Percentiles rank a stretch among this genome's conserved stretches.
These are phyloP conservation scores for Symbiotaphrina buchneri DNA, from an alignment of 495 filamentous ascomycete genomes.

Conservation along the genomic window DNA sequence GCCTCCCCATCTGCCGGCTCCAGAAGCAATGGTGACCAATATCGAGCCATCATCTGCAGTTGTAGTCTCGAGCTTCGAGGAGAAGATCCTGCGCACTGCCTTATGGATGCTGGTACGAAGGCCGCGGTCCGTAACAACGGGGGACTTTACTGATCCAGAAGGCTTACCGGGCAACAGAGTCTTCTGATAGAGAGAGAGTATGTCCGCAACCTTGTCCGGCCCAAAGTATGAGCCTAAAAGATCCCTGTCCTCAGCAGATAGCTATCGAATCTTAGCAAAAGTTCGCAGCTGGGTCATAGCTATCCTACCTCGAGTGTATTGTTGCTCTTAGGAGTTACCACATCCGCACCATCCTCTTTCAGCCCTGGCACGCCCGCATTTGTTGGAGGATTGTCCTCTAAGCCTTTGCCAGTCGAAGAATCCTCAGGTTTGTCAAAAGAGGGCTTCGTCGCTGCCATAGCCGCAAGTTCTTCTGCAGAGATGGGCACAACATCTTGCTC, in stretches of 20 bases:
- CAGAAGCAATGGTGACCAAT: slow-evolving; percentile 24
- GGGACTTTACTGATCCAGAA: slow-evolving; percentile 16
- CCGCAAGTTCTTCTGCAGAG: too few species aligned
- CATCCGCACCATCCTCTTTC: too few species aligned
- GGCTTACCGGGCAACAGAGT: slow-evolving; percentile 17
- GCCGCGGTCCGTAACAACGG: slow-evolving; percentile 29
- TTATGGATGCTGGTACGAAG: slow-evolving; percentile 41
- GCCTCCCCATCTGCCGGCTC: slow-evolving; percentile 10
- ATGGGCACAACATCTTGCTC: too few species aligned
- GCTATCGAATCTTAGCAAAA: too few species aligned
- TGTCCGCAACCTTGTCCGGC: slow-evolving; percentile 15
- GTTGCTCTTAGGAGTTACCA: too few species aligned
- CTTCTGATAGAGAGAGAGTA: slow-evolving; percentile 21
- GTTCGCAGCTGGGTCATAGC: too few species aligned
- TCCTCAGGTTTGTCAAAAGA: too few species aligned
- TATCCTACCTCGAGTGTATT: too few species aligned
- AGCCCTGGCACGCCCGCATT: too few species aligned
- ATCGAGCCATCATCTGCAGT: slow-evolving; percentile 36
- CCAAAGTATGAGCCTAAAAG: slow-evolving; percentile 23
- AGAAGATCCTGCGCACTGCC: slow-evolving; percentile 43
- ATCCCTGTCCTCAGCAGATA: slow-evolving; percentile 27
- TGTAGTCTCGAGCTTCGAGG: slow-evolving; percentile 37
- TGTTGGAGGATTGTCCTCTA: too few species aligned
- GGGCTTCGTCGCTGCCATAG: too few species aligned
- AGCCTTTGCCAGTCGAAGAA: too few species aligned